phyloP scores from a whole-genome alignment of 2,329 filamentous ascomycete genomes.

The Talaromyces piceae region DNA sequence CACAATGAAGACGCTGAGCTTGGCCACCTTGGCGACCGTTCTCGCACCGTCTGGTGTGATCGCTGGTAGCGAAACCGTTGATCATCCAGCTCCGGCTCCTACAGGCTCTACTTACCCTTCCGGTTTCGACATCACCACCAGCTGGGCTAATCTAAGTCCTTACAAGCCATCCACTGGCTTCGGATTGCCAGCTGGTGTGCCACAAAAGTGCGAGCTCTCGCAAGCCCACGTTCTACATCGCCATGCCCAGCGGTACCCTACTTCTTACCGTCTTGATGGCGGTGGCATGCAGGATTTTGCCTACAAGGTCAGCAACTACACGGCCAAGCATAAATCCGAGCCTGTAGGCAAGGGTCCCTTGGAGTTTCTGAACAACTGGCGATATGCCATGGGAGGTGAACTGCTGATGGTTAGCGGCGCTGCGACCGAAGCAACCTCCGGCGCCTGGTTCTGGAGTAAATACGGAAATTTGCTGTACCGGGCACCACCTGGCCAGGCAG shows the following conservation, averaged over 20 bases:
- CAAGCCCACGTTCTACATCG: constrained; percentile 49
- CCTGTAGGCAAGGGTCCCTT: constrained; percentile 41
- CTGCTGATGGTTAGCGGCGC: constrained; percentile 46
- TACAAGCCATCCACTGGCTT: constrained; percentile 22
- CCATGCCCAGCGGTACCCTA: constrained; percentile 49
- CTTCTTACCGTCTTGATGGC: constrained; percentile 41
- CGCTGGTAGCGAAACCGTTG: neutral
- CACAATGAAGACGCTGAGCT: neutral
- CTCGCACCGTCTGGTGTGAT: neutral
- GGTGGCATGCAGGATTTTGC: constrained; percentile 43
- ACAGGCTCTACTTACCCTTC: constrained; percentile 20
- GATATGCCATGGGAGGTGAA: constrained; percentile 39
- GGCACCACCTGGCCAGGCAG: constrained; percentile 39
- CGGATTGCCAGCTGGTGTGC: constrained; percentile 36
- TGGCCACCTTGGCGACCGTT: neutral
- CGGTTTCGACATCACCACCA: constrained; percentile 25
- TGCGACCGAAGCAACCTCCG: constrained; percentile 43
- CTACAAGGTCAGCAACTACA: constrained; percentile 43
- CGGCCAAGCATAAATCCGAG: constrained; percentile 25
- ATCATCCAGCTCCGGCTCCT: constrained; percentile 6
- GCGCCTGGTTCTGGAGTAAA: constrained; percentile 47
- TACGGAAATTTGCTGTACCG: constrained; percentile 50
- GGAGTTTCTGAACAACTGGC: constrained; percentile 47
- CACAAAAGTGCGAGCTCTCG: constrained; percentile 49
- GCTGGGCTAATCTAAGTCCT: constrained; percentile 26